These are phyloP conservation scores for Scedosporium minutisporum DNA, from an alignment of 2,329 filamentous ascomycete genomes.

Conservation along the genomic window DNA sequence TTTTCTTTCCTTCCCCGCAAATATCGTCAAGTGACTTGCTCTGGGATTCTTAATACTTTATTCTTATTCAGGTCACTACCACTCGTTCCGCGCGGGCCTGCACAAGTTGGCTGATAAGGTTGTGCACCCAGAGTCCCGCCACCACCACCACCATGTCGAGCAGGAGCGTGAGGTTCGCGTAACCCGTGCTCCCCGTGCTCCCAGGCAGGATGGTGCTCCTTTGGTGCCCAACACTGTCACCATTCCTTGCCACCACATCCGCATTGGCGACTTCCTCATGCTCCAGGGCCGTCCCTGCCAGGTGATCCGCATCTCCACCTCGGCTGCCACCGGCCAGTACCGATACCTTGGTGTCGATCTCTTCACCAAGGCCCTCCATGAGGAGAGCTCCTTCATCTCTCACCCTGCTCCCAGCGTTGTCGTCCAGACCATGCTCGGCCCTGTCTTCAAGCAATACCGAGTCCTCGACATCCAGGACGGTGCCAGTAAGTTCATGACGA, in stretches of 20 bases:
- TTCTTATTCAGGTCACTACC: slow-evolving; percentile 43
- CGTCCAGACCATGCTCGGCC: slow-evolving; percentile 98
- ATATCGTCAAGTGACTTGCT: not conserved
- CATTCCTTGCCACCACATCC: slow-evolving; percentile 99
- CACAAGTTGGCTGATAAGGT: slow-evolving; percentile 50
- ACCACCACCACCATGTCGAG: slow-evolving; percentile 38
- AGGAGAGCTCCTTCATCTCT: slow-evolving; percentile 96
- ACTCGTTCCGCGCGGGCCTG: slow-evolving; percentile 46
- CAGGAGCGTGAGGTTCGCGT: slow-evolving; percentile 29
- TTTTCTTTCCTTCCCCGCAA: not conserved
- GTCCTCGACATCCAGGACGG: slow-evolving; percentile 92
- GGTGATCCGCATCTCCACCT: slow-evolving; percentile 99
- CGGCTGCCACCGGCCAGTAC: slow-evolving; percentile 96
- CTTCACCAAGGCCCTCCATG: slow-evolving; percentile 98
- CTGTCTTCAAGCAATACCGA: slow-evolving; percentile 99
- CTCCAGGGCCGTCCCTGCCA: slow-evolving; percentile 98
- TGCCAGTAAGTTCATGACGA: slow-evolving; percentile 25
- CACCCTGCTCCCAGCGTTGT: slow-evolving; percentile 94
- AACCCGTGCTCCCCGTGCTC: slow-evolving; percentile 18
- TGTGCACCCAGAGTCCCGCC: slow-evolving; percentile 37
- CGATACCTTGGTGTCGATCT: slow-evolving; percentile 99
- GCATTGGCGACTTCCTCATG: slow-evolving; percentile 96
- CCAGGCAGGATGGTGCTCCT: slow-evolving; percentile 21
- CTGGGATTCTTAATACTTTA: slow-evolving; percentile 1
- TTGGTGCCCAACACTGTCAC: slow-evolving; percentile 74